Evolutionary conservation across 2,329 filamentous ascomycete genomes (phyloP), one percentile per base, ranked within the genome.

Genomic region (Zasmidium angulare): DNA sequence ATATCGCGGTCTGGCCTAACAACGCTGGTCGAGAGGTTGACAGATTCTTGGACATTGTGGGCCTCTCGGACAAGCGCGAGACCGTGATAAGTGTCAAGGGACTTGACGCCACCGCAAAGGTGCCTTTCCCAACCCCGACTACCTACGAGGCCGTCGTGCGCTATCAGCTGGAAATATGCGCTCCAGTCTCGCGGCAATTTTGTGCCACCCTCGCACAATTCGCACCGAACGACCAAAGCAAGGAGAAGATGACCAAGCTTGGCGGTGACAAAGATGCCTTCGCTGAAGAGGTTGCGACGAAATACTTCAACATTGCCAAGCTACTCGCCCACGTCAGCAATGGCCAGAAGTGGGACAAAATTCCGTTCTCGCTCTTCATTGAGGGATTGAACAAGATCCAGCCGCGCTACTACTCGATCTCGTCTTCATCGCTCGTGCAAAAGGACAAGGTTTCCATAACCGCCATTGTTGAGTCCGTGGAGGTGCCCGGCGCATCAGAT

Each of bases 321-420:
- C 85, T 95, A 52, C 84, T 99, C 46, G 82, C 91, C 65, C 83
- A 82, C 53, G 83, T 95, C 63, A 84, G 86, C 69, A 87, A 88
- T 31, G 87, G 89, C 51, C 80, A 90, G 76, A 86, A 86, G 60
- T 99, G 95, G 90, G 81, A 85, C 56, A 87, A 86, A 56, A 87
- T 97, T 57, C 96, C 95, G 17, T 98, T 99, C 79, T 96, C 95
- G 9, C 87, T 93, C 69, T 87, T 98, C 69, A 92, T 99, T 66
- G 95, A 99, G 81, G 90, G 91, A 66, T 78, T 99, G 62, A 90
- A 88, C 78, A 98, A 97, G 82, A 86, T 99, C 58, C 95, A 99
- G 77, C 93, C 95, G 43, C 91, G 95, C 52, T 99, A 98, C 83
- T 99, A 99, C 81, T 99, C 96, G 52, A 99, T 99, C 76, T 99